phyloP scores from a whole-genome alignment of 495 filamentous ascomycete genomes.

The Lophiotrema nucula region DNA sequence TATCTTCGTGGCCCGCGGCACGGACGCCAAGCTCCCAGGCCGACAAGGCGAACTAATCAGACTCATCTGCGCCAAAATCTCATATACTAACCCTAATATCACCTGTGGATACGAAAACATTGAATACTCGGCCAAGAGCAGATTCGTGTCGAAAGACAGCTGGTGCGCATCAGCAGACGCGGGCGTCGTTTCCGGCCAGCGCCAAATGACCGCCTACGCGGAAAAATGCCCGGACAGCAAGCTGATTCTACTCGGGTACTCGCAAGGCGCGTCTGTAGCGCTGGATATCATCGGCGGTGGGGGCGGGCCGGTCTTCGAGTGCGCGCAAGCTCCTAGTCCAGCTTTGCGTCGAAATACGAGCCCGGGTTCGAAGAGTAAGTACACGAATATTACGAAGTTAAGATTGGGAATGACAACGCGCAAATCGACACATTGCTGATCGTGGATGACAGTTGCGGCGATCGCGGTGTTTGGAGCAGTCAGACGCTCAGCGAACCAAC shows the following conservation, averaged over 20 bases:
- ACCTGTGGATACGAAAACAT: neutral
- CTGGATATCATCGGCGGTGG: constrained; percentile 28
- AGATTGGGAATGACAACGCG: neutral
- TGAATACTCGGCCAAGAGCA: neutral
- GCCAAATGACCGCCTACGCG: constrained; percentile 22
- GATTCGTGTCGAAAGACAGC: no score
- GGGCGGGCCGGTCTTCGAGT: constrained; percentile 21
- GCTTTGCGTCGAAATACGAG: constrained; percentile 9
- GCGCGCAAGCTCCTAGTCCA: constrained; percentile 18
- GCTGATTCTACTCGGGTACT: constrained; percentile 28
- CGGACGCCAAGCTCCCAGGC: neutral
- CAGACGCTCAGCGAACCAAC: constrained; percentile 12
- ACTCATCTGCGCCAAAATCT: neutral
- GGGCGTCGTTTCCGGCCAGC: constrained; percentile 11
- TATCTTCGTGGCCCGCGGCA: neutral
- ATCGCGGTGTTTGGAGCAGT: constrained; percentile 24
- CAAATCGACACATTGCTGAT: no score
- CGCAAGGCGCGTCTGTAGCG: constrained; percentile 17
- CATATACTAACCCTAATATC: no score
- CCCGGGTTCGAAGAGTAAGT: constrained; percentile 23
- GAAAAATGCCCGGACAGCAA: constrained; percentile 23
- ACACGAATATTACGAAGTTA: neutral
- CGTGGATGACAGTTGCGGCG: no score
- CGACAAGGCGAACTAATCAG: neutral
- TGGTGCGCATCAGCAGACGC: constrained; percentile 26